Conservation (phyloP, 1,284 basidiomycete species). For the Malassezia obtusa region DNA sequence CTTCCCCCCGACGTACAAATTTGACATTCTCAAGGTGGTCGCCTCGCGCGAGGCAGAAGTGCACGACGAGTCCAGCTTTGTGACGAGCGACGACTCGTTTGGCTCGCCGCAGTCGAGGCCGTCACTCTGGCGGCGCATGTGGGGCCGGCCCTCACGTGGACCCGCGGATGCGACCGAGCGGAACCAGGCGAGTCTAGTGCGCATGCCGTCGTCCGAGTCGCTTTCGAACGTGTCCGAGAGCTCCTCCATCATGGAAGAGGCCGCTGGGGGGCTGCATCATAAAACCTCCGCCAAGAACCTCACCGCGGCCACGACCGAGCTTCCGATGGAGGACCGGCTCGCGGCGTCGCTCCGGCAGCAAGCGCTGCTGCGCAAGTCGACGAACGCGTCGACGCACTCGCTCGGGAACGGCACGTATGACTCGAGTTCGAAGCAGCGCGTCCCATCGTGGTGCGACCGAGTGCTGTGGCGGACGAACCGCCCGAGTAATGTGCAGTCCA, state of each 20-base stretch:
- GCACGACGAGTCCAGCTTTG: slow-evolving; percentile 4
- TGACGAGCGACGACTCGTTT: slow-evolving; percentile 15
- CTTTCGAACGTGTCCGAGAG: slow-evolving; percentile 1
- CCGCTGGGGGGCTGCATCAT: neutral
- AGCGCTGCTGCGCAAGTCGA: neutral
- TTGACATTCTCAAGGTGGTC: slow-evolving; percentile 57
- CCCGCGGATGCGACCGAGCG: neutral
- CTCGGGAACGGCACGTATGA: slow-evolving; percentile 47
- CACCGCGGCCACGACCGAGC: neutral
- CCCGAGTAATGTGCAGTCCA: too few relatives aligned
- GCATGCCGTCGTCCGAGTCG: neutral
- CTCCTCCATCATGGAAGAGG: slow-evolving; percentile 7
- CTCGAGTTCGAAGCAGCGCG: slow-evolving; percentile 52
- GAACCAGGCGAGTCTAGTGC: neutral
- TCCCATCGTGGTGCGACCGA: slow-evolving; percentile 51
- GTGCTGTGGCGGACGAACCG: slow-evolving; percentile 39
- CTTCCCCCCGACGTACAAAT: slow-evolving; percentile 61
- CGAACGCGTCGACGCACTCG: neutral
- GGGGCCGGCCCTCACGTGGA: too few relatives aligned
- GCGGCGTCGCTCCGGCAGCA: neutral
- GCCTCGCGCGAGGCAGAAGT: neutral
- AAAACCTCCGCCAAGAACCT: neutral
- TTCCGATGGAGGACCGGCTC: neutral
- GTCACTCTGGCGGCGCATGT: neutral
- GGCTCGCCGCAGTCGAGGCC: slow-evolving; percentile 4